phyloP scores from a whole-genome alignment of 2,329 filamentous ascomycete species.

The Sporothrix pallida region DNA sequence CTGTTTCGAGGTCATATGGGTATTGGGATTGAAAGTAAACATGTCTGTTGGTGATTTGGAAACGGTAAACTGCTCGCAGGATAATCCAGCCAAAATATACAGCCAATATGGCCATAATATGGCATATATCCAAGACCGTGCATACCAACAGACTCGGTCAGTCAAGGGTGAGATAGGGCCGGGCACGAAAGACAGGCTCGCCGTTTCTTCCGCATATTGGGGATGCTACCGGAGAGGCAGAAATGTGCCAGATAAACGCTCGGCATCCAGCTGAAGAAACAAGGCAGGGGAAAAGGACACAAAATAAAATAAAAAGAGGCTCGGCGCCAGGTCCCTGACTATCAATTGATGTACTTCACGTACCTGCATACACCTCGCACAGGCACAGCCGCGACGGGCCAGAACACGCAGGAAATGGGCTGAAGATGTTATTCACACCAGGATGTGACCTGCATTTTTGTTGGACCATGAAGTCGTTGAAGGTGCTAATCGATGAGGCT shows the following conservation, averaged over 20 bases:
- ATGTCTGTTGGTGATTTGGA: too few relatives aligned
- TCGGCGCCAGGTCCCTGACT: constrained; percentile 7
- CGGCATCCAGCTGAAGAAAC: neutral
- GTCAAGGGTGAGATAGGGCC: neutral
- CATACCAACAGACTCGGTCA: neutral
- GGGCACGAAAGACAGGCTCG: neutral
- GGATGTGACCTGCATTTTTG: too few relatives aligned
- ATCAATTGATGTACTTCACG: constrained; percentile 8
- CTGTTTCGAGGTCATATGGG: constrained; percentile 16
- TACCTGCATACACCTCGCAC: constrained; percentile 20
- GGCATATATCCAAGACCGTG: neutral
- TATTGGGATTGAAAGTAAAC: neutral
- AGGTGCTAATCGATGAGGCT: neutral
- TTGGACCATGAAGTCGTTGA: too few relatives aligned
- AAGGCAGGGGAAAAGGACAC: neutral
- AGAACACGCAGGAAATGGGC: neutral
- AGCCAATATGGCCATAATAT: neutral
- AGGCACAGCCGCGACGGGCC: constrained; percentile 22
- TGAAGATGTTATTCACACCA: neutral
- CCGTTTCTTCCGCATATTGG: constrained; percentile 8
- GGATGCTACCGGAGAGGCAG: neutral
- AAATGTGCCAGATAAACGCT: neutral
- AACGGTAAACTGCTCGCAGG: neutral
- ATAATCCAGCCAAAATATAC: too few relatives aligned
- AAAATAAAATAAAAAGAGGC: neutral